Base-by-base conservation (phyloP, 805 yeast species). In the Teunomyces atbi region DNA sequence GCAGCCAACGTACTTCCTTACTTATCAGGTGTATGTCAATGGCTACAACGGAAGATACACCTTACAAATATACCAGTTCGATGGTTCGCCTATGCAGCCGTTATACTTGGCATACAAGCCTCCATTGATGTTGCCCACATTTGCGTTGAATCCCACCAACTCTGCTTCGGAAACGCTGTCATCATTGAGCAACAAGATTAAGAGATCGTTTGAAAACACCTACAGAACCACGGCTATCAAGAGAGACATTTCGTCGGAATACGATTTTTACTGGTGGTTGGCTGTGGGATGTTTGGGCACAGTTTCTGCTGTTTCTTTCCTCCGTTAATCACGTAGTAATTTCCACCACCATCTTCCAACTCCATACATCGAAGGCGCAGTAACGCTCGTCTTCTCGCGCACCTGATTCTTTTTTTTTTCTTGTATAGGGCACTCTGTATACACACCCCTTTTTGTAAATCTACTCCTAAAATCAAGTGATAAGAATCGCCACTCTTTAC, bases 41-140 rank as follows among this genome's bases (percentile, higher is more conserved):
- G 69, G 77, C 10, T 94, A 92, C 70, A 86, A 88, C 60, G 99
- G 99, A 18, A 79, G 89, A 59, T 83, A 82, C 68, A 78, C 79
- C 54, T 77, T 94, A 47, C 83, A 83, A 51, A 71, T 94, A 49
- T 84, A 78, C 67, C 83, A 84, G 69, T 84, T 78, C 56, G 89
- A 85, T 64, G 97, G 97, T 13, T 65, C 87, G 13, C 82, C 82
- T 38, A 67, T 86, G 74, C 92, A 89, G 54, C 98, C 99, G 0
- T 66, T 94, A 58, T 94, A 89, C 66, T 76, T 94, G 64, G 96
- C 95, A 2, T 94, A 91, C 72, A 79, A 79, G 57, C 99, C 99
- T 5, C 95, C 99, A 7, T 77, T 86, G 79, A 94, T 94, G 99
- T 79, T 94, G 49, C 99, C 99, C 18, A 94, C 98, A 0, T 68